These are phyloP conservation scores for Fusarium equiseti DNA, from an alignment of 2,329 filamentous ascomycete genomes.

Conservation along the genomic window DNA sequence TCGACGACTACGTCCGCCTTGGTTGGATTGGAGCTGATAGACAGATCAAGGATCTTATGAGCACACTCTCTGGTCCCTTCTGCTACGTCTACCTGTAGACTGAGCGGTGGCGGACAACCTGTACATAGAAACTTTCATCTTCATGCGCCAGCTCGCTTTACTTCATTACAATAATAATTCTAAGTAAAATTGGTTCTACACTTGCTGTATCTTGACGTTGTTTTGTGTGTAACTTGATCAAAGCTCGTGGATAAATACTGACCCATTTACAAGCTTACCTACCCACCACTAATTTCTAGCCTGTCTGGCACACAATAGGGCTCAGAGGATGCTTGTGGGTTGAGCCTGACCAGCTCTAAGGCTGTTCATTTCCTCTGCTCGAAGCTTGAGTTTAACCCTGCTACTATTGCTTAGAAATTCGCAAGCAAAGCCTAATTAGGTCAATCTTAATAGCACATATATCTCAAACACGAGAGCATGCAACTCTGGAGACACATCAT, in stretches of 20 bases:
- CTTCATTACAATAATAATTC: neutral
- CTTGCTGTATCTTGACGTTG: neutral
- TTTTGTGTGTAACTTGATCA: too few relatives aligned
- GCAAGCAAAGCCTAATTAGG: neutral
- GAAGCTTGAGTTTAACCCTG: neutral
- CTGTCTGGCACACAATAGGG: too few relatives aligned
- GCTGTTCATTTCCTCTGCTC: neutral
- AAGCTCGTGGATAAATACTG: neutral
- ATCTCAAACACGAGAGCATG: neutral
- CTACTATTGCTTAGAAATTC: neutral
- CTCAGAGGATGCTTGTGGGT: neutral
- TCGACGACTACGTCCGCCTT: constrained; percentile 48
- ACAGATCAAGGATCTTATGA: constrained; percentile 51
- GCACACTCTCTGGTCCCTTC: constrained; percentile 51
- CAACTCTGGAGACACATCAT: neutral
- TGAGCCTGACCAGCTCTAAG: neutral
- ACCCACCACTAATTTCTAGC: neutral
- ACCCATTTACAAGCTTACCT: neutral
- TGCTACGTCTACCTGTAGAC: constrained; percentile 51
- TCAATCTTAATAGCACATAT: neutral
- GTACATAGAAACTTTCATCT: neutral
- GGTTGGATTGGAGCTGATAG: constrained; percentile 41
- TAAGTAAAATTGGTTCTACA: neutral
- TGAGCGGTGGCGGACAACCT: neutral
- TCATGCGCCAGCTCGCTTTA: constrained; percentile 10